phyloP scores from a whole-genome alignment of 75 land plant genomes.

The Pinus taeda region DNA sequence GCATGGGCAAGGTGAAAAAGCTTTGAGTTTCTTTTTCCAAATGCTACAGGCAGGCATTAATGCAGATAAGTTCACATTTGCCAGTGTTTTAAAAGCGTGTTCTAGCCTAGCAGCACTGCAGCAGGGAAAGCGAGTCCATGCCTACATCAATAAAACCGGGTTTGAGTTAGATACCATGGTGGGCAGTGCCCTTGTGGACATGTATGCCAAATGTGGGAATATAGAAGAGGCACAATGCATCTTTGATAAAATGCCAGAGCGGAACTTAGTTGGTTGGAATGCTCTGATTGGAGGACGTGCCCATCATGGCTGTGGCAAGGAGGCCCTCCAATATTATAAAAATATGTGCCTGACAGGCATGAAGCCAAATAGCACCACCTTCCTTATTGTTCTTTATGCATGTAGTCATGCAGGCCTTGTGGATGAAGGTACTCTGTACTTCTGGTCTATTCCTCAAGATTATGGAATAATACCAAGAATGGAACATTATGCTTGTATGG shows the following conservation, averaged over 20 bases:
- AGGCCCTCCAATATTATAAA: conserved; percentile 38
- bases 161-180: conserved; percentile 43
- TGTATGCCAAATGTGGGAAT: conserved; percentile 47
- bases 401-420: conserved; percentile 7
- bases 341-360: conserved; percentile 33
- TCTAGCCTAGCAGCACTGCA: conserved; percentile 16
- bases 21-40: conserved; percentile 27
- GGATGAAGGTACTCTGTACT: background rate
- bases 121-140: conserved; percentile 36
- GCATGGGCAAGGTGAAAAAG: conserved; percentile 24
- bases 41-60: conserved; percentile 36
- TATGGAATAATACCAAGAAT: background rate
- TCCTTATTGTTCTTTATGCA: conserved; percentile 8
- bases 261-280: conserved; percentile 47
- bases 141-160: conserved; percentile 37
- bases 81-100: conserved; percentile 50
- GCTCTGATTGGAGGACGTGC: conserved; percentile 52
- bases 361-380: conserved; percentile 8
- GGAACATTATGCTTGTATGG: conserved; percentile 2
- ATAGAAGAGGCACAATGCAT: conserved; percentile 19
- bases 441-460: background rate
- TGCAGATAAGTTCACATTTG: conserved; percentile 47
- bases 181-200: conserved; percentile 39
- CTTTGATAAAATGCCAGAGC: conserved; percentile 26
- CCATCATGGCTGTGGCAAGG: conserved; percentile 21